phyloP scores from a whole-genome alignment of 768 basidiomycete genomes.

The Rhodotorula graminis region DNA sequence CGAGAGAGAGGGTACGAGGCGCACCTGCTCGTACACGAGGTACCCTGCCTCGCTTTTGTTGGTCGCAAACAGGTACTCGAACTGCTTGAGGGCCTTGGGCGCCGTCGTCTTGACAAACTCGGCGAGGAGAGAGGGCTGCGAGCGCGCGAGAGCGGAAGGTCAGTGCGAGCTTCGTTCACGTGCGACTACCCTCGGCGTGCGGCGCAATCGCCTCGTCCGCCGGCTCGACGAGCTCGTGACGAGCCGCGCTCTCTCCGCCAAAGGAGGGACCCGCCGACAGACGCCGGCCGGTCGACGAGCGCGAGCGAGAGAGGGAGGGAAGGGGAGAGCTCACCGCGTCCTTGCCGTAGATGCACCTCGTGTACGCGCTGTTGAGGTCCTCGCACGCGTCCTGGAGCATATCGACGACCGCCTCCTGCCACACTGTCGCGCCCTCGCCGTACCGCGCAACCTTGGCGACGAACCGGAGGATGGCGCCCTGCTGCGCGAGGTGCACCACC shows the following conservation, averaged over 20 bases:
- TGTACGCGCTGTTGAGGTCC: slow-evolving; percentile 8
- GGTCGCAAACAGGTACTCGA: slow-evolving; percentile 12
- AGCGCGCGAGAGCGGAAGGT: too few relatives aligned
- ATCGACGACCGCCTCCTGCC: not conserved
- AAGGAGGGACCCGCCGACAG: too few relatives aligned
- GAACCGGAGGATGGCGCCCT: slow-evolving; percentile 14
- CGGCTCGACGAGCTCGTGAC: too few relatives aligned
- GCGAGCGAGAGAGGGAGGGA: too few relatives aligned
- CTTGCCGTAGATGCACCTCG: not conserved
- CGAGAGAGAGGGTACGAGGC: not conserved
- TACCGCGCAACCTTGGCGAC: slow-evolving; percentile 1
- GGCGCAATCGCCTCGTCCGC: too few relatives aligned
- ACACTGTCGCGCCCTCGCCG: not conserved
- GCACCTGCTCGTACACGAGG: slow-evolving; percentile 9
- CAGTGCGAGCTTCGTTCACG: too few relatives aligned
- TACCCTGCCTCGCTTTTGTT: not conserved
- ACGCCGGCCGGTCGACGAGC: not conserved
- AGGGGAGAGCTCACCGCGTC: not conserved
- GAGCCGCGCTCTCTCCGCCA: not conserved
- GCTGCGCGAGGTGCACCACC: slow-evolving; percentile 6
- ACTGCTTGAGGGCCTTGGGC: slow-evolving; percentile 7
- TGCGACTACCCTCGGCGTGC: too few relatives aligned
- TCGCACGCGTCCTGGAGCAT: slow-evolving; percentile 7
- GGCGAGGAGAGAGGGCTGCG: slow-evolving; percentile 2
- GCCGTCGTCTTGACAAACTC: slow-evolving; percentile 1